Conservation (phyloP, 371 early-diverging fungal genomes). For the Mucor sp. region DNA sequence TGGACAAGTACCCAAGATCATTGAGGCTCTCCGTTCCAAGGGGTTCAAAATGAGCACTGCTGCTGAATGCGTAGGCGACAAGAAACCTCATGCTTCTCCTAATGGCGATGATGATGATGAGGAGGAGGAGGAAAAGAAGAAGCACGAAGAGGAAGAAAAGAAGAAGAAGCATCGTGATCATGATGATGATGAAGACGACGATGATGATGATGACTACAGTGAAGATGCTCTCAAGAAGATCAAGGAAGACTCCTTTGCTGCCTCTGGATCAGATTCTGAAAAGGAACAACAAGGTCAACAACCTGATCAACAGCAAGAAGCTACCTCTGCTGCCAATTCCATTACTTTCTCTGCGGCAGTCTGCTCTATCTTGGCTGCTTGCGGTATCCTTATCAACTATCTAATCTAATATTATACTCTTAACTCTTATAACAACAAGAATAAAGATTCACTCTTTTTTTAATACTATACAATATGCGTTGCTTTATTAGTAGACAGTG, state of each 20-base stretch:
- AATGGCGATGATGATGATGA: neutral
- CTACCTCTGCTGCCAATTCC: neutral
- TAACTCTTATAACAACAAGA: too few relatives aligned
- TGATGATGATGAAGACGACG: neutral
- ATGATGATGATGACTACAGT: neutral
- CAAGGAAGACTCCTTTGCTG: neutral
- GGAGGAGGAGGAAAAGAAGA: neutral
- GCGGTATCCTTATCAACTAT: neutral
- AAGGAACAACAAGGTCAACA: neutral
- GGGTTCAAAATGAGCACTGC: conserved; percentile 38
- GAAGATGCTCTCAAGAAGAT: neutral
- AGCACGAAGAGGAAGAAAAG: neutral
- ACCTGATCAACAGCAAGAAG: neutral
- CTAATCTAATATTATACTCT: neutral
- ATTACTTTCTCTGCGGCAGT: neutral
- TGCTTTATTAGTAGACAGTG: too few relatives aligned
- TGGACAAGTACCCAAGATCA: conserved; percentile 39
- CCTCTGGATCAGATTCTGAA: neutral
- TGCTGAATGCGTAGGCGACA: conserved; percentile 41
- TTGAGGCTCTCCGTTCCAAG: conserved; percentile 21
- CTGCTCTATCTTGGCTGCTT: neutral
- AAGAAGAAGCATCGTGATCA: neutral
- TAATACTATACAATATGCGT: too few relatives aligned
- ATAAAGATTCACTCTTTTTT: too few relatives aligned
- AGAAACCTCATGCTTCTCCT: conserved; percentile 22